Conservation (phyloP, 345 rosid species). For the Pistacia integerrima region DNA sequence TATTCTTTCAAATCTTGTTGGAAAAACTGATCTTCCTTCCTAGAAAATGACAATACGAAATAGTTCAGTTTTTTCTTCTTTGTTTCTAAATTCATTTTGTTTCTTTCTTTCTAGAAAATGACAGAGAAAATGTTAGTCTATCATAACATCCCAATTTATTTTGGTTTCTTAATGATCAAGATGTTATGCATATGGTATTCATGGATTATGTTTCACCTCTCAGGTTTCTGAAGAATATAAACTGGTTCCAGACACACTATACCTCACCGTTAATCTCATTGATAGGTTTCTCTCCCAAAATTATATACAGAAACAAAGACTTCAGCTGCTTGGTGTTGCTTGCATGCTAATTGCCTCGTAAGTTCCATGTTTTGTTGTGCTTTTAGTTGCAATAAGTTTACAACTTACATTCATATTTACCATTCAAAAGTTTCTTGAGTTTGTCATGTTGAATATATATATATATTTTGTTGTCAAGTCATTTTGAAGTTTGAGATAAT, state of each 20-base stretch:
- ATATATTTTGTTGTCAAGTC: not conserved
- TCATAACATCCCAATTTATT: no score
- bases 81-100: no score
- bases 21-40: not conserved
- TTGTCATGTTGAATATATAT: not conserved
- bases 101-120: no score
- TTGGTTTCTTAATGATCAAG: not conserved
- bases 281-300: conserved; percentile 82
- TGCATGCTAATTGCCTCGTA: conserved; percentile 99
- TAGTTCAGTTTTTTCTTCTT: no score
- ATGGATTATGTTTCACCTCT: conserved; percentile 24
- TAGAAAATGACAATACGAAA: no score
- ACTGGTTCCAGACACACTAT: conserved; percentile 89
- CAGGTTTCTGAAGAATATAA: conserved; percentile 93
- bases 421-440: not conserved
- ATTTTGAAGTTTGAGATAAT: not conserved
- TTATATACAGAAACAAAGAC: conserved; percentile 74
- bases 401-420: not conserved
- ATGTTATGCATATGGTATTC: conserved; percentile 6
- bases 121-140: no score
- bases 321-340: conserved; percentile 89
- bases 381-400: conserved; percentile 1
- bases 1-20: not conserved
- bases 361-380: conserved; percentile 34
- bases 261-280: conserved; percentile 87